These are phyloP conservation scores for Fonsecaea pedrosoi DNA, from an alignment of 2,329 filamentous ascomycete species.

Conservation along the genomic window DNA sequence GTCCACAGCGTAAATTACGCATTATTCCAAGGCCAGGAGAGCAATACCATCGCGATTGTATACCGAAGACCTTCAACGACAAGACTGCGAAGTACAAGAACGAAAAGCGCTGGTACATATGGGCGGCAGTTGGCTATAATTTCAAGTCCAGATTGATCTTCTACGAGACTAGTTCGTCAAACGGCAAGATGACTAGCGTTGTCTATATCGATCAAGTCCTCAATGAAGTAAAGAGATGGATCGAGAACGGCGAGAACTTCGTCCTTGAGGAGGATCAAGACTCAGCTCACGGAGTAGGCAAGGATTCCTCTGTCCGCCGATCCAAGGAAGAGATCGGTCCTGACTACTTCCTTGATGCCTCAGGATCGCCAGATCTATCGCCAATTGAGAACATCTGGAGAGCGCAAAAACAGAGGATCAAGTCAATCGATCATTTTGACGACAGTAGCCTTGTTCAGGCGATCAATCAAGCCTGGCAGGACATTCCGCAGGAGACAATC, in stretches of 20 bases:
- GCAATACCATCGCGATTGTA: slow-evolving; percentile 2
- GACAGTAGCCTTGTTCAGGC: slow-evolving; percentile 1
- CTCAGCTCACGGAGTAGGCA: not conserved
- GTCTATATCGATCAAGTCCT: slow-evolving; percentile 5
- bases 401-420: not conserved
- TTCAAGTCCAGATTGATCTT: slow-evolving; percentile 1
- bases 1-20: slow-evolving; percentile 3
- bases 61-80: not conserved
- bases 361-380: slow-evolving; percentile 8
- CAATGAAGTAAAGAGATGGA: not conserved
- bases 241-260: not conserved
- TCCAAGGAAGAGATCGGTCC: not conserved
- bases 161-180: slow-evolving; percentile 6
- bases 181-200: slow-evolving; percentile 1
- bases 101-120: not conserved
- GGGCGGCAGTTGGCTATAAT: slow-evolving; percentile 1
- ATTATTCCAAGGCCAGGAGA: not conserved
- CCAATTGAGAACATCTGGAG: slow-evolving; percentile 8
- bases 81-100: not conserved
- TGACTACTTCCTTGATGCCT: not conserved
- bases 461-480: not conserved
- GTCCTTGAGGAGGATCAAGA: slow-evolving; percentile 2
- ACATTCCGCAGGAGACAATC: slow-evolving; percentile 3
- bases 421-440: not conserved
- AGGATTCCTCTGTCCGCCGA: not conserved